These are phyloP conservation scores for Biscutella laevigata DNA, from an alignment of 441 rosid species.

Conservation along the genomic window DNA sequence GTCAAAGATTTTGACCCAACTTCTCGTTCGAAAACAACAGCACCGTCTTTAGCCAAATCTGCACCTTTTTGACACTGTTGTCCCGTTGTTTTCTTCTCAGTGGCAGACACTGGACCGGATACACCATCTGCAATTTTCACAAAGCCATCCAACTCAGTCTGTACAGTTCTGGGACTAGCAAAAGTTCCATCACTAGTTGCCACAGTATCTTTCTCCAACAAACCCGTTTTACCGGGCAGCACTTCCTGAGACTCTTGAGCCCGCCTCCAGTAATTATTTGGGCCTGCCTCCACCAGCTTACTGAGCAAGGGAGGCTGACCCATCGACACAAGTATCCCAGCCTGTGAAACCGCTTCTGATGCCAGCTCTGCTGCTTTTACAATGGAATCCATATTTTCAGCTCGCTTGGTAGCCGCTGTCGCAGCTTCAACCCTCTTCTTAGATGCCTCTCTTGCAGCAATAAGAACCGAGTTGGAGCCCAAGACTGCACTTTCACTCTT, in stretches of 20 bases:
- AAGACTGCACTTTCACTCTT: constrained; percentile 44
- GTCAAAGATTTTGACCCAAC: constrained; percentile 31
- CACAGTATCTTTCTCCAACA: constrained; percentile 28
- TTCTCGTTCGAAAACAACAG: constrained; percentile 39
- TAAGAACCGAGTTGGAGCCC: constrained; percentile 57
- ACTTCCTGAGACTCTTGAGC: constrained; percentile 37
- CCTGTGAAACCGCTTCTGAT: constrained; percentile 90
- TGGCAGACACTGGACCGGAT: constrained; percentile 29
- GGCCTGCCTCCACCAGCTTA: constrained; percentile 64
- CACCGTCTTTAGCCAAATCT: constrained; percentile 34
- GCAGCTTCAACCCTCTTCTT: constrained; percentile 88
- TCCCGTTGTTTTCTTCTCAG: constrained; percentile 38
- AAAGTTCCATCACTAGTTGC: constrained; percentile 32
- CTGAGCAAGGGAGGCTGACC: constrained; percentile 59
- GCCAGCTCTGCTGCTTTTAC: constrained; percentile 96
- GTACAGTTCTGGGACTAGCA: constrained; percentile 28
- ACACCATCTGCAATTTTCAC: constrained; percentile 35
- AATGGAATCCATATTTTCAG: constrained; percentile 92
- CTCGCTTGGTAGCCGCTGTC: constrained; percentile 81
- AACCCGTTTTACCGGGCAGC: constrained; percentile 26
- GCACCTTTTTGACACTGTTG: constrained; percentile 35
- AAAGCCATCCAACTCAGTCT: constrained; percentile 36
- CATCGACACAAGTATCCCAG: constrained; percentile 87
- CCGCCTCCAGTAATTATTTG: constrained; percentile 62
- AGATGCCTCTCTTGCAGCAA: constrained; percentile 85